Evolutionary conservation across 1,139 yeast species (phyloP), one percentile per base, ranked within the genome.

Genomic region (Lodderomyces metapsilosis): DNA sequence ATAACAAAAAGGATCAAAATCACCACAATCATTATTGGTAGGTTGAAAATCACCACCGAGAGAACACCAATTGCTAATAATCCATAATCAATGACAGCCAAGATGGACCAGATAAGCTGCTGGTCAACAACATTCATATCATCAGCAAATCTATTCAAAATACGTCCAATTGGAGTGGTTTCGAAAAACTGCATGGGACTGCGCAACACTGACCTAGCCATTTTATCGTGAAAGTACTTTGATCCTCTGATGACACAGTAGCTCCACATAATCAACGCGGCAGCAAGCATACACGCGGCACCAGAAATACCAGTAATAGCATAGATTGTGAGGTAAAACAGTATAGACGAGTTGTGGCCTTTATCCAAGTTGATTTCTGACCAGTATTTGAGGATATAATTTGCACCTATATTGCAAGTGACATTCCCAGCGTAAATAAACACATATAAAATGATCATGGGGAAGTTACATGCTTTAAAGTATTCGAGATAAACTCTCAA

Each of bases 131-230:
- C 56, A 21, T 56, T 54, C 22, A 68, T 62, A 45, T 68, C 71
- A 37, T 66, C 67, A 7, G 71, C 53, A 47, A 65, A 67, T 46
- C 73, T 55, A 45, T 66, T 66, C 53, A 65, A 58, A 33, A 68
- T 64, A 46, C 71, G 50, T 1, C 71, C 73, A 28, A 62, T 52
- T 12, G 74, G 74, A 0, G 72, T 67, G 10, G 73, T 67, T 46
- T 68, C 74, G 44, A 67, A 68, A 47, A 67, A 67, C 1, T 68
- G 61, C 74, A 68, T 68, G 22, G 74, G 74, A 2, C 70, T 57
- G 41, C 68, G 57, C 42, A 66, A 55, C 1, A 68, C 62, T 16
- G 61, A 49, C 28, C 47, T 45, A 7, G 69, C 68, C 69, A 68
- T 62, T 15, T 53, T 58, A 40, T 65, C 69, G 45, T 68, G 74